Conservation (phyloP, 169 alveolate species). For the Plasmodium vivax region DNA sequence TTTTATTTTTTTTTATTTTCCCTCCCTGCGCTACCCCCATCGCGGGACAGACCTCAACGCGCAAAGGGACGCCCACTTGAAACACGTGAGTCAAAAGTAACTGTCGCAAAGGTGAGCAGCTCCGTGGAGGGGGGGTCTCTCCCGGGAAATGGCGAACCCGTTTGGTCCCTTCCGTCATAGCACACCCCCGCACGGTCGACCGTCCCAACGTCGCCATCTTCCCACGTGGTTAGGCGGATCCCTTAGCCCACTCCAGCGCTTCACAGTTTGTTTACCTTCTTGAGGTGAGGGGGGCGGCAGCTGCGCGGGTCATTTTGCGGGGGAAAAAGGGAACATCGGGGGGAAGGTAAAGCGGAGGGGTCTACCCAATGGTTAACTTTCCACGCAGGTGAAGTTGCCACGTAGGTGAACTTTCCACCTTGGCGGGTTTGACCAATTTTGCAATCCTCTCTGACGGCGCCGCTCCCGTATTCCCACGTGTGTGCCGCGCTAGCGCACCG, state of each 20-base stretch:
- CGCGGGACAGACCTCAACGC: not conserved
- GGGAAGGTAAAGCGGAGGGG: not conserved
- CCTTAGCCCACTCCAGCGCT: not conserved
- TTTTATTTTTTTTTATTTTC: not conserved
- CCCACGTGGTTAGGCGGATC: no score
- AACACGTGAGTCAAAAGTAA: not conserved
- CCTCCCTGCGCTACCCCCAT: not conserved
- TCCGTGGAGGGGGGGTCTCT: not conserved
- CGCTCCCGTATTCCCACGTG: not conserved
- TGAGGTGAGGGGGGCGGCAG: not conserved
- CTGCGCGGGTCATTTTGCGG: not conserved
- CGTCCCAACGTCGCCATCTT: no score
- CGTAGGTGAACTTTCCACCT: no score
- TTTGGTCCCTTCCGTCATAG: not conserved
- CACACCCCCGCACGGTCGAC: not conserved
- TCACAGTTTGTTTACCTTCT: not conserved
- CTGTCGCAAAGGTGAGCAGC: not conserved
- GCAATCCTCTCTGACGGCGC: not conserved
- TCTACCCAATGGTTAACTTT: no score
- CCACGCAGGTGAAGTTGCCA: no score
- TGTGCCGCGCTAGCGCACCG: not conserved
- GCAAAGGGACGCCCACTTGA: not conserved
- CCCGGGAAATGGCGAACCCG: not conserved
- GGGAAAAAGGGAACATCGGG: not conserved
- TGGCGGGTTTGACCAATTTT: not conserved